A percentile compares a stretch with the other conserved stretches of the same genome.
These are phyloP conservation scores for Platanthera guangdongensis DNA, from an alignment of 106 monocot species.

Conservation along the genomic window DNA sequence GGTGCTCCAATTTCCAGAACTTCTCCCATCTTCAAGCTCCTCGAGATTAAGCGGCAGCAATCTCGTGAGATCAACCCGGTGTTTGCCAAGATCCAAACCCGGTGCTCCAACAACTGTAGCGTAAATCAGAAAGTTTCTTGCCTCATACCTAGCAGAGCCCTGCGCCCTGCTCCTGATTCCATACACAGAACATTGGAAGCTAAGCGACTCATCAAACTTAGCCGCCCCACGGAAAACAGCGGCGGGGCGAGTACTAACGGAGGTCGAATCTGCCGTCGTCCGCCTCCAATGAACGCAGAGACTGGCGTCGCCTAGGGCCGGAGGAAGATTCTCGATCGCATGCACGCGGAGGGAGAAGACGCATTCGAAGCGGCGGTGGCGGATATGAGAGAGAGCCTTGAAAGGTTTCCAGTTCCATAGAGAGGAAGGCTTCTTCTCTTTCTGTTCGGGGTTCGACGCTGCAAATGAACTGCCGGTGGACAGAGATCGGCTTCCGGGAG, in stretches of 20 bases:
- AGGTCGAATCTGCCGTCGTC: slow-evolving; percentile 21
- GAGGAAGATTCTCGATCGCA: slow-evolving; percentile 51
- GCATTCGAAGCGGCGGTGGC: slow-evolving; percentile 72
- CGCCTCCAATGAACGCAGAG: slow-evolving; percentile 64
- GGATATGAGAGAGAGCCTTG: slow-evolving; percentile 56
- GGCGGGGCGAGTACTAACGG: slow-evolving; percentile 34
- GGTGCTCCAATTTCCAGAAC: slow-evolving; percentile 80
- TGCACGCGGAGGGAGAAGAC: slow-evolving; percentile 71
- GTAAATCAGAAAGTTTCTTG: slow-evolving; percentile 47
- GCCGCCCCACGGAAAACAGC: slow-evolving; percentile 38
- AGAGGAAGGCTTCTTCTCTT: slow-evolving; percentile 10
- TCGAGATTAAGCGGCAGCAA: slow-evolving; percentile 58
- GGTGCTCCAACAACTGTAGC: slow-evolving; percentile 30
- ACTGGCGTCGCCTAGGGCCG: slow-evolving; percentile 27
- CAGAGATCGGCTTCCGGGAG: slow-evolving; percentile 18
- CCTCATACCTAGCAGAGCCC: slow-evolving; percentile 69
- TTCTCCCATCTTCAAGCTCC: slow-evolving; percentile 52
- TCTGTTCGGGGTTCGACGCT: slow-evolving; percentile 8
- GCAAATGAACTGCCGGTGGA: slow-evolving; percentile 19
- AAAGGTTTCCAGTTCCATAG: slow-evolving; percentile 68
- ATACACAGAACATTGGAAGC: slow-evolving; percentile 56
- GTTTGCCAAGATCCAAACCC: slow-evolving; percentile 65
- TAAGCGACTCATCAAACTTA: slow-evolving; percentile 60
- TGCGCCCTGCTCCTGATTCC: slow-evolving; percentile 23
- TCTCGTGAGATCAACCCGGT: slow-evolving; percentile 66